Evolutionary conservation across 345 rosid species (phyloP).

Genomic region (Viola odorata): DNA sequence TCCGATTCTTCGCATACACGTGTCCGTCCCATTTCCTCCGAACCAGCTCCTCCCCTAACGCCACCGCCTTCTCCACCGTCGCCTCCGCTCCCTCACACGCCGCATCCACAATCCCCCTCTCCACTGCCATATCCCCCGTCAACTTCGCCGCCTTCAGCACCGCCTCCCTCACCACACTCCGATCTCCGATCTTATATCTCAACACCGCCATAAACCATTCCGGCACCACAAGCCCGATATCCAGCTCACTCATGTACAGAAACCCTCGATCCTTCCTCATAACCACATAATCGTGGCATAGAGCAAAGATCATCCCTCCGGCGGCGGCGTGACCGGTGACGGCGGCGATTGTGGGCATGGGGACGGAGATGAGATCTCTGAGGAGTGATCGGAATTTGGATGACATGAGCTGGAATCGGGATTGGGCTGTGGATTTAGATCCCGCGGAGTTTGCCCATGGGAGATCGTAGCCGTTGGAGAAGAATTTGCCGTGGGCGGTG

Average conservation of each 20-base stretch:
- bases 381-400: conserved; percentile 5
- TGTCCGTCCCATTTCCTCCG: conserved; percentile 12
- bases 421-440: neutral
- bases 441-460: conserved; percentile 10
- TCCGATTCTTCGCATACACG: conserved; percentile 14
- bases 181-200: conserved; percentile 4
- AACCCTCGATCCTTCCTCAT: conserved; percentile 22
- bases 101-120: conserved; percentile 2
- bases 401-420: conserved; percentile 7
- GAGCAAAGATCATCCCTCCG: conserved; percentile 14
- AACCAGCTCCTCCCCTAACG: conserved; percentile 3
- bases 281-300: conserved; percentile 16
- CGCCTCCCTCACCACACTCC: conserved; percentile 8
- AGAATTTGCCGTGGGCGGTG: conserved; percentile 21
- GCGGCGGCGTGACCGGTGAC: conserved; percentile 21
- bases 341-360: conserved; percentile 23
- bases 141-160: conserved; percentile 13
- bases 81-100: conserved; percentile 6
- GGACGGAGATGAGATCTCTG: conserved; percentile 15
- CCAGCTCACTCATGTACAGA: conserved; percentile 22
- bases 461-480: conserved; percentile 21
- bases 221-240: conserved; percentile 18
- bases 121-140: conserved; percentile 19
- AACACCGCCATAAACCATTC: conserved; percentile 12
- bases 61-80: conserved; percentile 14